Evolutionary conservation across 441 rosid species (phyloP), one percentile per base, ranked within the genome.

Genomic region (Viola pubescens): DNA sequence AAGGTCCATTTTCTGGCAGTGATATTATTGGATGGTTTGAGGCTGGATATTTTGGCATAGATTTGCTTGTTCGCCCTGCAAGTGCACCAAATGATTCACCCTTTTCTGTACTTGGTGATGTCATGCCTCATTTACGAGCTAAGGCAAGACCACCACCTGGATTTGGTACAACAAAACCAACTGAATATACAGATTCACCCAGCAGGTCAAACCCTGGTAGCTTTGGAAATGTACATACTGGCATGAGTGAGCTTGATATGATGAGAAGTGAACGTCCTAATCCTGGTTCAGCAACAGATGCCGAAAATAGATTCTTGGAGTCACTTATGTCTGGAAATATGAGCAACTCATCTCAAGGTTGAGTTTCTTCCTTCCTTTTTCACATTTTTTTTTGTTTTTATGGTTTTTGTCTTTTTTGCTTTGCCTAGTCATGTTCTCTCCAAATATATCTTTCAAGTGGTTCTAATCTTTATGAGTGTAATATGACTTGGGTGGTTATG

Each of bases 141-240:
- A 94, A 91, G 77, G 91, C 92, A 5, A 84, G 97, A 62, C 97
- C 99, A 26, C 99, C 98, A 6, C 97, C 98, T 70, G 98, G 99
- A 56, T 91, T 94, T 75, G 68, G 77, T 37, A 74, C 59, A 12
- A 75, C 84, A 52, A 94, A 91, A 76, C 97, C 56, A 69, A 82
- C 63, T 61, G 96, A 94, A 65, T 48, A 53, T 48, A 60, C 72
- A 13, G 97, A 85, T 74, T 65, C 77, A 58, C 70, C 78, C 8
- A 73, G 58, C 68, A 73, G 75, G 71, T 67, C 91, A 40, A 76
- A 70, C 73, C 73, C 72, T 54, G 67, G 75, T 64, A 71, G 80
- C 67, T 69, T 78, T 72, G 94, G 83, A 59, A 82, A 74, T 37
- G 58, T 70, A 66, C 78, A 68, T 70, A 54, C 84, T 58, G 80